Base-by-base conservation (phyloP, 345 rosid genomes). In the Ceriops zippeliana region DNA sequence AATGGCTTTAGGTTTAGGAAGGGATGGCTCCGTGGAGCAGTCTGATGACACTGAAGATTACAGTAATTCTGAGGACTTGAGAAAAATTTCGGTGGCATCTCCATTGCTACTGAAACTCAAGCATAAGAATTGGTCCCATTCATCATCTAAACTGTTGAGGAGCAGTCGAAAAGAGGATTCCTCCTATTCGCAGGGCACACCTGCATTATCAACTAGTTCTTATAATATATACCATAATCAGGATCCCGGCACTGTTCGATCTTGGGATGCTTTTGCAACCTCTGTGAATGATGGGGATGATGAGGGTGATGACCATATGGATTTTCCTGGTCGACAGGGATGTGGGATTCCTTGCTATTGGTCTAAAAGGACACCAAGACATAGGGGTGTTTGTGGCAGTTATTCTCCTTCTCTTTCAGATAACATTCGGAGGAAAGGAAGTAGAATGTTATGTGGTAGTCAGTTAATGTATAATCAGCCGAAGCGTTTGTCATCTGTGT, bases 261-360 rank as follows among this genome's bases (percentile, higher is more conserved):
- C 97, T 75, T 93, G 96, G 96, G 96, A 91, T 75, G 96, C 86
- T 47, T 84, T 90, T n/a, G 83, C 99, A 17, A 75, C 89, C 63
- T 89, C 98, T n/a, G 28, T 89, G 52, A 85, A 86, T 68, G 99
- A 88, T 51, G 88, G 84, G 61, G 92, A 87, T 61, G 93, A 86
- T 28, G 95, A 85, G 73, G 78, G 79, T 71, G 96, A 86, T 77
- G 96, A 88, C 76, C 79, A 81, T 67, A 73, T 91, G 77, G 96
- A 95, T 78, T 81, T 95, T 58, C 93, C 93, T 2, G 96, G 90
- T 64, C 83, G 87, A 37, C 91, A 83, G 73, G 97, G 98, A 22
- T 95, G 97, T 75, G 99, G 97, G 24, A 91, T 95, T 70, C 93
- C 99, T 22, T 91, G 96, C 78, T 95, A 91, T 69, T 91, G 99